Evolutionary conservation across 2,329 filamentous ascomycete species (phyloP).

Genomic region (Torrubiella hemipterigena): DNA sequence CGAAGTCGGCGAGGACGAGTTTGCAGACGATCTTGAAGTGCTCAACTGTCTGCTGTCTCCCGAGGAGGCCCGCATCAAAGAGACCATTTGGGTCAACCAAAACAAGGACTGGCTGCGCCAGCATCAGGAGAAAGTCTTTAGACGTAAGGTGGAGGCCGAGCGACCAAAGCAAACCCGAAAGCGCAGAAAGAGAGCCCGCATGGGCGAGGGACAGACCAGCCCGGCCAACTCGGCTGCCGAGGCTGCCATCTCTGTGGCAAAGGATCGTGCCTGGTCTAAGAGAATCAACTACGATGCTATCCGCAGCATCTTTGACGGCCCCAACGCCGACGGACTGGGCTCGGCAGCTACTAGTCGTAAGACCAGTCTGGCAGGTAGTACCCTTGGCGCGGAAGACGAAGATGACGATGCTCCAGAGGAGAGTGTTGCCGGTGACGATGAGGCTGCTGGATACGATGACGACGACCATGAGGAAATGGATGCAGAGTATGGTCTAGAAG

Average conservation of each 20-base stretch:
- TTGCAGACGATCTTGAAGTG: conserved; percentile 83
- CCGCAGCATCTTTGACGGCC: conserved; percentile 41
- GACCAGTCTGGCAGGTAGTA: conserved; percentile 24
- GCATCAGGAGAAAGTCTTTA: conserved; percentile 73
- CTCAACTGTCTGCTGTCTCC: conserved; percentile 62
- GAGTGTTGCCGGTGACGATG: conserved; percentile 22
- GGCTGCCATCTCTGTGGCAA: conserved; percentile 55
- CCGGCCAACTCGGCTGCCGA: conserved; percentile 58
- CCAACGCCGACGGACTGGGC: conserved; percentile 30
- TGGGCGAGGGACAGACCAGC: conserved; percentile 52
- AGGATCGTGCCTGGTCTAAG: conserved; percentile 56
- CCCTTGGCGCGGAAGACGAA: conserved; percentile 21
- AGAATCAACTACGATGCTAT: conserved; percentile 64
- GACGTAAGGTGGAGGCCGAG: conserved; percentile 51
- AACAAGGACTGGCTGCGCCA: conserved; percentile 89
- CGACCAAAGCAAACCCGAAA: conserved; percentile 46
- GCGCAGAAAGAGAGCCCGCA: conserved; percentile 41
- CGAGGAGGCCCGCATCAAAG: conserved; percentile 69
- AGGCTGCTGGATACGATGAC: conserved; percentile 24
- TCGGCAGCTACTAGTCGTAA: conserved; percentile 37
- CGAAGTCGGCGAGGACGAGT: conserved; percentile 68
- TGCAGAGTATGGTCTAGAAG: conserved; percentile 21
- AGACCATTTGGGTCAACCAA: conserved; percentile 85
- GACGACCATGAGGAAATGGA: conserved; percentile 25
- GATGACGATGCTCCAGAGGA: conserved; percentile 21